Evolutionary conservation across 2,329 filamentous ascomycete species (phyloP).

Genomic region (Neopestalotiopsis clavispora): DNA sequence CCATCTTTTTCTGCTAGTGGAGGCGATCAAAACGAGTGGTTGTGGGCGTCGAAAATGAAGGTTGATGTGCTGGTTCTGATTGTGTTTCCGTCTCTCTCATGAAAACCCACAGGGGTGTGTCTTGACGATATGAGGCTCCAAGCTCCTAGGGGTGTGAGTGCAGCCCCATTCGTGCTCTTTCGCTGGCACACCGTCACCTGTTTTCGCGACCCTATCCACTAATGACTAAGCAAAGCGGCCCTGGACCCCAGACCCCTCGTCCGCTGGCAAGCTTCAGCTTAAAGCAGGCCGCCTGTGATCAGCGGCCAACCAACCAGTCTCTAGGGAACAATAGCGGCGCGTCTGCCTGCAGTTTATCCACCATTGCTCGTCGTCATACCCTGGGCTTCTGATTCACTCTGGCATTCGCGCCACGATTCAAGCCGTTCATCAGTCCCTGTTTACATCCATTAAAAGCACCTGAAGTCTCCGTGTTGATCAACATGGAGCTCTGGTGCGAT

Average conservation of each 20-base stretch:
- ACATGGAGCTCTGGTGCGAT: constrained; percentile 33
- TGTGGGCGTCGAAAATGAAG: background rate
- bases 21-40: background rate
- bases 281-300: background rate
- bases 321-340: constrained; percentile 26
- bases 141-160: constrained; percentile 12
- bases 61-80: background rate
- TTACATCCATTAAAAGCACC: background rate
- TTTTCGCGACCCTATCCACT: constrained; percentile 14
- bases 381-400: background rate
- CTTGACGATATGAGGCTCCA: background rate
- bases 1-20: constrained; percentile 11
- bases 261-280: background rate
- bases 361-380: background rate
- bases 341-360: constrained; percentile 33
- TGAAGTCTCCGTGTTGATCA: constrained; percentile 8
- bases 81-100: background rate
- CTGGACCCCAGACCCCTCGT: background rate
- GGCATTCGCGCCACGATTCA: background rate
- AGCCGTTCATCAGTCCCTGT: background rate
- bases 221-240: constrained; percentile 13
- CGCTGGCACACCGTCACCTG: constrained; percentile 14
- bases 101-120: constrained; percentile 13
- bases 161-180: background rate
- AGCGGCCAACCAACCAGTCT: background rate